These are phyloP conservation scores for Dactylellina leptospora DNA, from an alignment of 2,329 filamentous ascomycete species.

Conservation along the genomic window DNA sequence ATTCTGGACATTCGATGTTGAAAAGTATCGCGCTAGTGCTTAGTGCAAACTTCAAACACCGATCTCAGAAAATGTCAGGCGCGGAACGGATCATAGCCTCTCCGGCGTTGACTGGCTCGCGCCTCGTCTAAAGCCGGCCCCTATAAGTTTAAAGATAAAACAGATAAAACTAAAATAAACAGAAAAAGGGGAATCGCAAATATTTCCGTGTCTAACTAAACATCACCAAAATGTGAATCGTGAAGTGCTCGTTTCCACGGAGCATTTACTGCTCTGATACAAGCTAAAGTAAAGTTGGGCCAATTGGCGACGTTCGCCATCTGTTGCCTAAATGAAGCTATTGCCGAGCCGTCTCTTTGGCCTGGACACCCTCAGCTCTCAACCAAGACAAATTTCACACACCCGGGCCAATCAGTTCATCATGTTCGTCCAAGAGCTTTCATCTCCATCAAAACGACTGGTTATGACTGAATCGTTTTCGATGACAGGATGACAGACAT, in stretches of 20 bases:
- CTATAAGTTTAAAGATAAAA: conserved; percentile 1
- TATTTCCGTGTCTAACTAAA: conserved; percentile 20
- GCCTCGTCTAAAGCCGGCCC: conserved; percentile 1
- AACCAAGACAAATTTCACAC: conserved; percentile 33
- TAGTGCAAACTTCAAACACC: conserved; percentile 5
- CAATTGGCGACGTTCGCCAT: conserved; percentile 50
- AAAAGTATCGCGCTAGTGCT: neutral
- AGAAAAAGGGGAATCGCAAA: conserved; percentile 1
- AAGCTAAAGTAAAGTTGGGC: conserved; percentile 40
- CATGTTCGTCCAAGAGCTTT: conserved; percentile 9
- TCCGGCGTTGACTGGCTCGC: neutral
- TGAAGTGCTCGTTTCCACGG: conserved; percentile 39
- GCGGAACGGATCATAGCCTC: conserved; percentile 9
- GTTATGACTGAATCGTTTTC: conserved; percentile 19
- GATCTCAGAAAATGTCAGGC: conserved; percentile 4
- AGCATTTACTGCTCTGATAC: conserved; percentile 35
- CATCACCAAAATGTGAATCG: conserved; percentile 28
- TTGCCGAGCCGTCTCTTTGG: conserved; percentile 48
- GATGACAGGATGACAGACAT: conserved; percentile 45
- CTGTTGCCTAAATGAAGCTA: conserved; percentile 53
- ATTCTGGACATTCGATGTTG: too few species aligned
- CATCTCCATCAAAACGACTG: conserved; percentile 39
- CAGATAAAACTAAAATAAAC: conserved; percentile 3
- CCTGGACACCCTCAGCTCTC: conserved; percentile 32
- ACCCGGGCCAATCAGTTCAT: conserved; percentile 35